These are phyloP conservation scores for Chamaenerion angustifolium DNA, from an alignment of 345 rosid genomes.

Conservation along the genomic window DNA sequence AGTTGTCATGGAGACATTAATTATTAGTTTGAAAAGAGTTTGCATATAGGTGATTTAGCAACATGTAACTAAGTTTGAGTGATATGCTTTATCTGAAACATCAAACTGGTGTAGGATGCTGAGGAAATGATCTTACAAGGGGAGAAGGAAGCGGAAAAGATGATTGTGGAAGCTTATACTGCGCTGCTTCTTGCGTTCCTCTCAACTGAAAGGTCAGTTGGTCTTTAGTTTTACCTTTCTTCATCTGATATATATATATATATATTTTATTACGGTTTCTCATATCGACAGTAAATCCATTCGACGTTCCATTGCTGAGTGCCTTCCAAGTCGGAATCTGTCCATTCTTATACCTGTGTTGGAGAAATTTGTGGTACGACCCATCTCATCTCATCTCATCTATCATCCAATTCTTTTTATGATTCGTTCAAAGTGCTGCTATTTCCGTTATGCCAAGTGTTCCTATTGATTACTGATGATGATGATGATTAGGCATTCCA, in stretches of 20 bases:
- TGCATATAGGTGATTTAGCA: no score
- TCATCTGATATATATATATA: no score
- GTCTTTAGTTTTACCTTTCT: not conserved
- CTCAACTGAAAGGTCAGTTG: slow-evolving; percentile 74
- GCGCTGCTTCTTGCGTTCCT: slow-evolving; percentile 95
- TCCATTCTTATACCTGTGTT: slow-evolving; percentile 71
- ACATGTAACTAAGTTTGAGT: no score
- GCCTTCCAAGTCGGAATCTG: slow-evolving; percentile 59
- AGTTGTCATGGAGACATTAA: no score
- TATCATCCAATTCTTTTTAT: not conserved
- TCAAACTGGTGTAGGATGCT: slow-evolving; percentile 33
- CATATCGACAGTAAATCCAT: slow-evolving; percentile 50
- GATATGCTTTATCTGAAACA: not conserved
- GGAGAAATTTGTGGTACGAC: slow-evolving; percentile 95
- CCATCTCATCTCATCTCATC: no score
- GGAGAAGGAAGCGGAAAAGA: slow-evolving; percentile 97
- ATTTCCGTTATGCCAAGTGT: no score
- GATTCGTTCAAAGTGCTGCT: not conserved
- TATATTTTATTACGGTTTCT: no score
- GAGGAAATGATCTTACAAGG: slow-evolving; percentile 73
- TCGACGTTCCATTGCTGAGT: slow-evolving; percentile 60
- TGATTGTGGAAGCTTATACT: slow-evolving; percentile 93
- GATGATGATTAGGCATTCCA: slow-evolving; percentile 54
- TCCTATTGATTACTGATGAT: not conserved
- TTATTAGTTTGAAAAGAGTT: no score